phyloP scores from a whole-genome alignment of 2,329 filamentous ascomycete species.

The Xylariaceae sp. region DNA sequence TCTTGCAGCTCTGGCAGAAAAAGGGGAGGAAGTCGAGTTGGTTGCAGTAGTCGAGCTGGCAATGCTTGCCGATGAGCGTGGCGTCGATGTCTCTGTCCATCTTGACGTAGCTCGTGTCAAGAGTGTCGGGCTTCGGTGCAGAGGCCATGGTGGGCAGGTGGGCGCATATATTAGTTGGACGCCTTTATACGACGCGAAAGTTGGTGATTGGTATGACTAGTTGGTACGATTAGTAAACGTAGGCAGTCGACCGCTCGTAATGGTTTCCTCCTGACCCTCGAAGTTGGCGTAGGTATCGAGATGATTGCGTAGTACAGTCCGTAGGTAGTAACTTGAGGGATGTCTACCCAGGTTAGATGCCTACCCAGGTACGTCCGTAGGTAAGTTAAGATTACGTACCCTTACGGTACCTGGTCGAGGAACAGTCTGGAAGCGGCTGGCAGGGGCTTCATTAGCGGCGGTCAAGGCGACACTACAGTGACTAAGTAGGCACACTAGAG shows the following conservation, averaged over 20 bases:
- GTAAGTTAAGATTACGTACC: no score
- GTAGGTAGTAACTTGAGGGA: not conserved
- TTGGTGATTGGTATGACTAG: not conserved
- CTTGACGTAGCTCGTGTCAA: conserved; percentile 57
- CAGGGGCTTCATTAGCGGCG: not conserved
- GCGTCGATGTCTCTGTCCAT: conserved; percentile 72
- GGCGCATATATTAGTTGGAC: not conserved
- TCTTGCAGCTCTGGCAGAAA: conserved; percentile 79
- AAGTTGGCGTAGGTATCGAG: conserved; percentile 17
- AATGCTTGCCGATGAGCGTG: conserved; percentile 82
- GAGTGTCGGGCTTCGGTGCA: conserved; percentile 36
- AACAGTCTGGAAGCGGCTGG: conserved; percentile 27
- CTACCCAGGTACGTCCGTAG: no score
- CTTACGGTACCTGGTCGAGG: conserved; percentile 9
- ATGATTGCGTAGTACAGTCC: conserved; percentile 18
- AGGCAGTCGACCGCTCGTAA: conserved; percentile 27
- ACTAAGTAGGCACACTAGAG: no score
- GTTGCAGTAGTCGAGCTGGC: conserved; percentile 85
- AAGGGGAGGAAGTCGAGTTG: conserved; percentile 96
- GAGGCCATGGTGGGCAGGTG: conserved; percentile 44
- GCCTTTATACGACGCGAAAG: conserved; percentile 13
- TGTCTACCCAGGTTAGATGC: no score
- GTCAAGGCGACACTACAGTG: not conserved
- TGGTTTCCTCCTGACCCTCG: conserved; percentile 11
- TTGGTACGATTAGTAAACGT: not conserved